These are phyloP conservation scores for Arctostaphylos glauca DNA, from an alignment of 148 eudicot species.

Conservation along the genomic window DNA sequence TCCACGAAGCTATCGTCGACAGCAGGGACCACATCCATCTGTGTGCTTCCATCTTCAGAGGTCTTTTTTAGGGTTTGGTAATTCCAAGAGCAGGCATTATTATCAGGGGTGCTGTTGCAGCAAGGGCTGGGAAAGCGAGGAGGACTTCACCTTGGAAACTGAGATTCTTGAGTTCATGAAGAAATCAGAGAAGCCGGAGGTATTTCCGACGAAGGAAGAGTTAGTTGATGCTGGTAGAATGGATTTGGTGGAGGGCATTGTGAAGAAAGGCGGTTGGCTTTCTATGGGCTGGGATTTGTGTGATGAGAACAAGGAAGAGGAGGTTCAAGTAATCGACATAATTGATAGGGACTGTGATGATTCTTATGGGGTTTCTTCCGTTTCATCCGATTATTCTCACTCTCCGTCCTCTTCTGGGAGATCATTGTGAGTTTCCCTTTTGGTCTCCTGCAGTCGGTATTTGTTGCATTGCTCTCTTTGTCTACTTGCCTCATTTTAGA, in stretches of 20 bases:
- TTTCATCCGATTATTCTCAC: conserved; percentile 24
- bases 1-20: conserved; percentile 19
- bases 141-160: conserved; percentile 52
- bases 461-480: neutral
- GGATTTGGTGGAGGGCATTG: conserved; percentile 68
- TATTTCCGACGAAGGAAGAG: conserved; percentile 63
- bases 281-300: conserved; percentile 66
- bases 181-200: conserved; percentile 55
- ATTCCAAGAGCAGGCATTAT: conserved; percentile 22
- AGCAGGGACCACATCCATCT: neutral
- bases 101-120: conserved; percentile 35
- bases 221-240: conserved; percentile 56
- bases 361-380: conserved; percentile 15
- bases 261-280: conserved; percentile 75
- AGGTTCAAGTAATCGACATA: neutral
- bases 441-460: neutral
- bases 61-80: conserved; percentile 33
- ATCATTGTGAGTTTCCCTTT: conserved; percentile 56
- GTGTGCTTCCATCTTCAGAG: neutral
- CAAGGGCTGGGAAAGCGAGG: conserved; percentile 42
- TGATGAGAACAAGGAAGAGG: conserved; percentile 20
- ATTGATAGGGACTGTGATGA: neutral
- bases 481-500: neutral
- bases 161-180: conserved; percentile 72
- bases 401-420: conserved; percentile 46